Conservation (phyloP, 148 eudicot genomes). For the Amaranthus palmeri region DNA sequence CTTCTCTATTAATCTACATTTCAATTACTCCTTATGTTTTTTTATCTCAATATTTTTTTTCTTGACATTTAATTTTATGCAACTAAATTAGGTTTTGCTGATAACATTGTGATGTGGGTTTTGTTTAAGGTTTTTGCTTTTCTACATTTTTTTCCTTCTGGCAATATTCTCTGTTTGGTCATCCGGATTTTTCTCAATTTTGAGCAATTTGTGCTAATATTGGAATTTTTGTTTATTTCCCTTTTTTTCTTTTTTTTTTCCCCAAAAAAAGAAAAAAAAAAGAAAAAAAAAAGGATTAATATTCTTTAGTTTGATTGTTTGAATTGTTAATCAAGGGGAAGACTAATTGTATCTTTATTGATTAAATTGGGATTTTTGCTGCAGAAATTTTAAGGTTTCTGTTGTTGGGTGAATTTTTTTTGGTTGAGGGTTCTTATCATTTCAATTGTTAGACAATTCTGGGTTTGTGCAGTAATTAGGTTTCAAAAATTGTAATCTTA, state of each 20-base stretch:
- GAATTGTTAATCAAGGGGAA: constrained; percentile 14
- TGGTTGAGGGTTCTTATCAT: constrained; percentile 16
- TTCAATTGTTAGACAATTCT: constrained; percentile 19
- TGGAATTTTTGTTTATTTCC: constrained; percentile 22
- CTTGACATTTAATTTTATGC: constrained; percentile 6
- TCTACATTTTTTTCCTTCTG: constrained; percentile 2
- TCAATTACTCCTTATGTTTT: background rate
- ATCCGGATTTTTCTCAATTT: constrained; percentile 41
- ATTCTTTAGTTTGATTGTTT: background rate
- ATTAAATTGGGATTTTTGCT: constrained; percentile 7
- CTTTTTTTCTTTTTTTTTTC: constrained; percentile 20
- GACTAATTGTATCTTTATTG: background rate
- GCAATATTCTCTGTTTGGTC: constrained; percentile 23
- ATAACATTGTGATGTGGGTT: constrained; percentile 10
- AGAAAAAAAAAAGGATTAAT: background rate
- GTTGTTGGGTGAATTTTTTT: constrained; percentile 9
- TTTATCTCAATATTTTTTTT: constrained; percentile 1
- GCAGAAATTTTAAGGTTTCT: background rate
- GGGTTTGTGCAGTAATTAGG: constrained; percentile 24
- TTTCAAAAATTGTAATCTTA: constrained; percentile 8
- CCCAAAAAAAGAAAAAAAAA: background rate
- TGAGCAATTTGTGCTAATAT: constrained; percentile 15
- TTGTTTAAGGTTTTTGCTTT: constrained; percentile 2
- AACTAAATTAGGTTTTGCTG: constrained; percentile 2
- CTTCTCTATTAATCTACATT: constrained; percentile 13